A percentile compares a stretch with the other conserved stretches of the same genome.
These are phyloP conservation scores for Rhizopogon rudus DNA, from an alignment of 768 basidiomycete genomes.

Conservation along the genomic window DNA sequence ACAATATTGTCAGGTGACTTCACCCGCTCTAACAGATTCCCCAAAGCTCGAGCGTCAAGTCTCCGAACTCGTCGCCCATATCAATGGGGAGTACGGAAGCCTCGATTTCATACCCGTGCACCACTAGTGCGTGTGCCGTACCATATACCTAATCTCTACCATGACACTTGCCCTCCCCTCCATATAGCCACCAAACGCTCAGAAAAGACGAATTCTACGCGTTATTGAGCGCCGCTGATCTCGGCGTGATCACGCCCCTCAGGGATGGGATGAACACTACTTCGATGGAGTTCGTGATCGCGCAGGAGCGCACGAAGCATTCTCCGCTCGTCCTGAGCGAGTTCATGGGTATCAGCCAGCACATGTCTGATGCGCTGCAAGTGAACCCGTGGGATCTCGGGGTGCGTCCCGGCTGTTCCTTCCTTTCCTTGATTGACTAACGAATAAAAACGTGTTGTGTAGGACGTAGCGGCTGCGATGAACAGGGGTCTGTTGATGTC, in stretches of 20 bases:
- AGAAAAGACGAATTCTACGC: slow-evolving; percentile 99
- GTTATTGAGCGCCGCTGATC: slow-evolving; percentile 85
- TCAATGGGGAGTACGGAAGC: slow-evolving; percentile 93
- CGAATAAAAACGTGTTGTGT: not conserved
- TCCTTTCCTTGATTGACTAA: not conserved
- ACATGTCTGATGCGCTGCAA: slow-evolving; percentile 84
- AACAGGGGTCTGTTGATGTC: slow-evolving; percentile 84
- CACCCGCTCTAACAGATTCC: slow-evolving; percentile 86
- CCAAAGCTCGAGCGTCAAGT: slow-evolving; percentile 92
- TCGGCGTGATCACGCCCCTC: slow-evolving; percentile 92
- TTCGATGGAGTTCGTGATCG: slow-evolving; percentile 96
- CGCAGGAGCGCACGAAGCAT: slow-evolving; percentile 80
- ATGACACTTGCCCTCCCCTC: not conserved
- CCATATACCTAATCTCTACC: not conserved
- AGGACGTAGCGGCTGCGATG: slow-evolving; percentile 89
- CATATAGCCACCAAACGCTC: slow-evolving; percentile 83
- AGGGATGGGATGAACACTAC: slow-evolving; percentile 99
- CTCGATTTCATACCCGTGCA: slow-evolving; percentile 96
- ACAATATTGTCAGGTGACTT: slow-evolving; percentile 73
- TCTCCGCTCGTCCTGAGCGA: slow-evolving; percentile 90
- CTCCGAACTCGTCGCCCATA: slow-evolving; percentile 89
- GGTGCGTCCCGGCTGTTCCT: slow-evolving; percentile 35
- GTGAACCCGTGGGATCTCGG: slow-evolving; percentile 97
- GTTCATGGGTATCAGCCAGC: slow-evolving; percentile 95
- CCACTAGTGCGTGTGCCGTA: slow-evolving; percentile 73